Base-by-base conservation (phyloP, 2,329 filamentous ascomycete genomes). In the Exophiala xenobiotica region DNA sequence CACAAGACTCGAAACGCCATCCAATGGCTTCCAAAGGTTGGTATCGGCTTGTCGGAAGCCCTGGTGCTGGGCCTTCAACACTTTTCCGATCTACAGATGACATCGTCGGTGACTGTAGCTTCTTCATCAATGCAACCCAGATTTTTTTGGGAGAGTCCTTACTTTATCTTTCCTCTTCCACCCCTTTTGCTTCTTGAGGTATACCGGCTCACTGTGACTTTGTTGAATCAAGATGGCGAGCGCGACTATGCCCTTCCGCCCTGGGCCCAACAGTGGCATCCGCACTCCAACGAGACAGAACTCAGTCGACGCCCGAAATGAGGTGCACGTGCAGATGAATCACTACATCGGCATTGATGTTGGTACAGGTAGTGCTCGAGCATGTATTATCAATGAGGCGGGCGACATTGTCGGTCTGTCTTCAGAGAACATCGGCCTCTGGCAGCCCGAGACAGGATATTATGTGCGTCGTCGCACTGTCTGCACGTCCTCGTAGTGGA, bases 311-410 rank as follows among this genome's bases (percentile, higher is more conserved):
- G 73, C 76, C 43, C 76, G 78, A 59, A 80, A 83, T 63, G 78
- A 82, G 61, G 70, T 83, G 46, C 74, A 74, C 51, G 72, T 78
- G 33, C 76, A 80, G 54, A 68, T 77, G 59, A 78, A 82, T 62
- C 80, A 85, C 65, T 85, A 80, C 67, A 83, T 97, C 65, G 92
- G 92, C 55, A 89, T 99, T 62, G 93, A 99, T 74, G 92, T 99
- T 44, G 93, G 93, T 46, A 99, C 93, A 16, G 93, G 93, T 49
- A 96, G 90, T 68, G 93, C 92, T 31, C 83, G 93, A 67, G 93
- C 93, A 48, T 97, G 93, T 72, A 90, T 99, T 67, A 96, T 99
- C 71, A 89, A 97, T 68, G 81, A 85, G 56, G 85, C 87, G 33
- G 93, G 93, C 46, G 90, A 96, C 66, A 97, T 99, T 72, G 81